These are phyloP conservation scores for Ogataea nakhonphanomensis DNA, from an alignment of 805 yeast genomes.

Conservation along the genomic window DNA sequence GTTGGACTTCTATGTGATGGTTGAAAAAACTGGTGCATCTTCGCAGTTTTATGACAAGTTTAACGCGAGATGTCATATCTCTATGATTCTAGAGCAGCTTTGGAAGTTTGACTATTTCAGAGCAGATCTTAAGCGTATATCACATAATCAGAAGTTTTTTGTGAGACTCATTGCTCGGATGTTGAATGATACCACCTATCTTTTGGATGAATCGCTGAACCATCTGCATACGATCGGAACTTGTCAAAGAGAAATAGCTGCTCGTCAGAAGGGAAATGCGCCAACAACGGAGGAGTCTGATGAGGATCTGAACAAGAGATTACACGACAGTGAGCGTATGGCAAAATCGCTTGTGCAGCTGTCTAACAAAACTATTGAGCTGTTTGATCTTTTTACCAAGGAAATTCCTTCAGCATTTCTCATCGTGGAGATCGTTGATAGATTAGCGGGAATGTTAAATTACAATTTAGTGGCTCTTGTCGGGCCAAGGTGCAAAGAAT, in stretches of 20 bases:
- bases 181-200: slow-evolving; percentile 89
- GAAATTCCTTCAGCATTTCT: slow-evolving; percentile 86
- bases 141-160: slow-evolving; percentile 73
- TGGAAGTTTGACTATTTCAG: slow-evolving; percentile 76
- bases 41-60: slow-evolving; percentile 96
- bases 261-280: slow-evolving; percentile 38
- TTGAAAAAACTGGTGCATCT: slow-evolving; percentile 93
- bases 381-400: slow-evolving; percentile 77
- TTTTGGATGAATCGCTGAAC: slow-evolving; percentile 85
- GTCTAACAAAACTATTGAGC: slow-evolving; percentile 74
- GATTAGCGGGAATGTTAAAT: slow-evolving; percentile 94
- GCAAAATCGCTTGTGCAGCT: slow-evolving; percentile 82
- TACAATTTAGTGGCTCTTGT: slow-evolving; percentile 89
- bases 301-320: slow-evolving; percentile 56
- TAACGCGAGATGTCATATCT: slow-evolving; percentile 82
- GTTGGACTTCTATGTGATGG: slow-evolving; percentile 87
- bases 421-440: slow-evolving; percentile 85
- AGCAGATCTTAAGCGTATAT: slow-evolving; percentile 63
- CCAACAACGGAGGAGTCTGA: slow-evolving; percentile 47
- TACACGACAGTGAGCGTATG: slow-evolving; percentile 64
- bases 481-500: slow-evolving; percentile 89
- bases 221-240: slow-evolving; percentile 76
- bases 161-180: slow-evolving; percentile 90
- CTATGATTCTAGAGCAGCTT: slow-evolving; percentile 74
- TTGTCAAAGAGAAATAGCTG: slow-evolving; percentile 61